These are phyloP conservation scores for Furcasterigmium sp. DNA, from an alignment of 2,329 filamentous ascomycete genomes.

Conservation along the genomic window DNA sequence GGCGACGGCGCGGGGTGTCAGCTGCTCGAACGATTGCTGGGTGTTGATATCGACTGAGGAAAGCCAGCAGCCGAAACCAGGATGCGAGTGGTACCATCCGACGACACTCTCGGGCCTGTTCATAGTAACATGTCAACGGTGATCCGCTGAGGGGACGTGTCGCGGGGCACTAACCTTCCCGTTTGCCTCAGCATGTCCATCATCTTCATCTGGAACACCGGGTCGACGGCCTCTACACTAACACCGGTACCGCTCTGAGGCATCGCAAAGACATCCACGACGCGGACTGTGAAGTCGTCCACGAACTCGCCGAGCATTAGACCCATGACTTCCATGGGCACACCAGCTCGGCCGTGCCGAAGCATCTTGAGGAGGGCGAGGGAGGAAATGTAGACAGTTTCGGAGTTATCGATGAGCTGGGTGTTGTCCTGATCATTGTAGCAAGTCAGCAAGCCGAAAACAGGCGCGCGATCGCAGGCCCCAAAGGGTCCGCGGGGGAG, in stretches of 20 bases:
- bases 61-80: constrained; percentile 98
- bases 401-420: constrained; percentile 95
- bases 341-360: constrained; percentile 91
- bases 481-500: not conserved
- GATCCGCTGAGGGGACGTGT: no score
- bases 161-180: constrained; percentile 61
- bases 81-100: constrained; percentile 99
- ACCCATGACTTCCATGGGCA: constrained; percentile 99
- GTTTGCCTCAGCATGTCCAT: constrained; percentile 99
- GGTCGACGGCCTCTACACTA: constrained; percentile 96
- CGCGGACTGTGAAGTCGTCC: constrained; percentile 96
- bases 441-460: not conserved
- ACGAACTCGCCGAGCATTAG: constrained; percentile 98
- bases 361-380: constrained; percentile 97
- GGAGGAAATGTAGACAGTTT: constrained; percentile 98
- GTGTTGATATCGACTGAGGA: constrained; percentile 99
- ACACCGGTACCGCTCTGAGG: constrained; percentile 97
- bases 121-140: constrained; percentile 7
- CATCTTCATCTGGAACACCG: constrained; percentile 99
- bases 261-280: constrained; percentile 99
- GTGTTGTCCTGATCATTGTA: constrained; percentile 64
- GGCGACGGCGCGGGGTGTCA: constrained; percentile 92
- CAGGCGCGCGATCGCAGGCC: not conserved
- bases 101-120: constrained; percentile 89
- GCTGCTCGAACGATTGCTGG: constrained; percentile 98